Percentiles rank a stretch among this genome's conserved stretches.
These are phyloP conservation scores for Diaporthe sp. DNA, from an alignment of 2,329 filamentous ascomycete species.

Conservation along the genomic window DNA sequence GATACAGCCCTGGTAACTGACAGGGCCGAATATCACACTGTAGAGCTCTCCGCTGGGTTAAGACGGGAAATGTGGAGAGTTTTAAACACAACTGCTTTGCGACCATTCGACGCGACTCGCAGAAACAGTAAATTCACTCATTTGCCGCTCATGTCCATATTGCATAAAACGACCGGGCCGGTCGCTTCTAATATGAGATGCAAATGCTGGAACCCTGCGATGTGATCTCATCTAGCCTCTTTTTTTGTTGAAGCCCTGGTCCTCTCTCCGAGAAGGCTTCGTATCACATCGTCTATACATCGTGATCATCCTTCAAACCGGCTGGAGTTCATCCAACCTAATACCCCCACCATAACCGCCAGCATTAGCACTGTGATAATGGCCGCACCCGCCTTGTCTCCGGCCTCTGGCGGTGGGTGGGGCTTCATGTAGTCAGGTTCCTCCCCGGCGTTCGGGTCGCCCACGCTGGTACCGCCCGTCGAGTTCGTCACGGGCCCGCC, in stretches of 20 bases:
- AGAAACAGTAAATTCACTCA: background rate
- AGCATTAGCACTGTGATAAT: slow-evolving; percentile 57
- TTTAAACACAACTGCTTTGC: background rate
- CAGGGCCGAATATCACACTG: background rate
- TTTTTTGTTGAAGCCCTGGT: background rate
- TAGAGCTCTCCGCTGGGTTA: too few species aligned
- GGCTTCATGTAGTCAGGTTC: slow-evolving; percentile 33
- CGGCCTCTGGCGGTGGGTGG: slow-evolving; percentile 45
- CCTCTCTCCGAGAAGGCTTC: too few species aligned
- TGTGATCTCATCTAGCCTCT: background rate
- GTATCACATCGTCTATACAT: background rate
- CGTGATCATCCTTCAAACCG: slow-evolving; percentile 19
- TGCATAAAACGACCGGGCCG: background rate
- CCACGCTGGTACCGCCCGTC: slow-evolving; percentile 60
- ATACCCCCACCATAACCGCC: slow-evolving; percentile 50
- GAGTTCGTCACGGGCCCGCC: slow-evolving; percentile 52
- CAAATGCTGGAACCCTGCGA: background rate
- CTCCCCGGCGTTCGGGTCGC: slow-evolving; percentile 50
- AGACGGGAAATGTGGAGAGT: too few species aligned
- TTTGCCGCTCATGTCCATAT: background rate
- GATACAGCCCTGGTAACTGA: slow-evolving; percentile 30
- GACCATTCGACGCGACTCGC: background rate
- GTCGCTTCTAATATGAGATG: background rate
- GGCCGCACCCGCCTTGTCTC: slow-evolving; percentile 57
- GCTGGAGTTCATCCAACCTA: slow-evolving; percentile 54